Conservation (phyloP, 75 land plant species). For the Gnetum montanum region DNA sequence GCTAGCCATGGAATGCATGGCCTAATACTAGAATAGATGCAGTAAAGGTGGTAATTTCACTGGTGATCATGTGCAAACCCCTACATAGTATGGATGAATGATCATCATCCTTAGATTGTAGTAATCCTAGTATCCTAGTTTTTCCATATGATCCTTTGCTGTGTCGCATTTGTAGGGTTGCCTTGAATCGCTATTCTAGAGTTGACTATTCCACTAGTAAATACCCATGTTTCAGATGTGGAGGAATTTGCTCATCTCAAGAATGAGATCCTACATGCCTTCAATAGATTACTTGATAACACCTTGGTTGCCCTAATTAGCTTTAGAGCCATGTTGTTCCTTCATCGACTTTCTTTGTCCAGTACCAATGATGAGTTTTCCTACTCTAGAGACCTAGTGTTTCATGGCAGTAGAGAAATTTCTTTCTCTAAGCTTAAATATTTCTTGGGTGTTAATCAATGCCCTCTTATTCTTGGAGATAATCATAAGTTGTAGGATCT, state of each 20-base stretch:
- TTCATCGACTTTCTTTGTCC: slow-evolving; percentile 64
- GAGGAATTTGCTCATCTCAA: slow-evolving; percentile 65
- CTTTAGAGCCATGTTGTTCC: slow-evolving; percentile 65
- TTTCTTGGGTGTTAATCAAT: too few species aligned
- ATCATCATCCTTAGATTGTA: not conserved
- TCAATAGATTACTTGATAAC: slow-evolving; percentile 64
- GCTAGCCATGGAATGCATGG: slow-evolving; percentile 96
- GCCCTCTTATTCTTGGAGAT: too few species aligned
- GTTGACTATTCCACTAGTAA: slow-evolving; percentile 72
- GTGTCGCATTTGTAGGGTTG: slow-evolving; percentile 59
- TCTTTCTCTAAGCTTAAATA: slow-evolving; percentile 54
- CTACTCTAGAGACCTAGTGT: slow-evolving; percentile 48
- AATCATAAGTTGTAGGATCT: too few species aligned
- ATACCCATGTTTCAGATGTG: slow-evolving; percentile 33
- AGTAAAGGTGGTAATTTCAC: slow-evolving; percentile 54
- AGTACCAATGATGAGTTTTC: too few species aligned
- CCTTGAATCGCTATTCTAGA: slow-evolving; percentile 83
- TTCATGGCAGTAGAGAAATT: slow-evolving; percentile 71
- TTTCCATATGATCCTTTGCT: slow-evolving; percentile 74
- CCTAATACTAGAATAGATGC: slow-evolving; percentile 48
- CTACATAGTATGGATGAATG: slow-evolving; percentile 12
- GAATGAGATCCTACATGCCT: slow-evolving; percentile 42
- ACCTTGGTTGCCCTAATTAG: slow-evolving; percentile 68
- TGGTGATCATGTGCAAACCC: slow-evolving; percentile 57
- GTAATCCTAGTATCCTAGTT: slow-evolving; percentile 64